Evolutionary conservation across 2,329 filamentous ascomycete genomes (phyloP).

Genomic region (Talaromyces rugulosus): DNA sequence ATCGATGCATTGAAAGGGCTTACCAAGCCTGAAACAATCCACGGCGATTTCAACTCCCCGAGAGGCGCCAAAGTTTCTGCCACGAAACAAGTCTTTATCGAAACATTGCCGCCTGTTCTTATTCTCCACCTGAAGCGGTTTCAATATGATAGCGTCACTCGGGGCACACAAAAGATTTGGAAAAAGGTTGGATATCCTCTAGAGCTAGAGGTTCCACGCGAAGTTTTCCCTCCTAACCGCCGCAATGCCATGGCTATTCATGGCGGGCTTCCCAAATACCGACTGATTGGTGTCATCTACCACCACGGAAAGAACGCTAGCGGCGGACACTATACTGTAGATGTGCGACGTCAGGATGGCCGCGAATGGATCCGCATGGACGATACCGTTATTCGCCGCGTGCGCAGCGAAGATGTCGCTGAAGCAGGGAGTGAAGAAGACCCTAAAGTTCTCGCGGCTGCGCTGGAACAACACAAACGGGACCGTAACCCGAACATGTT

Average conservation of each 20-base stretch:
- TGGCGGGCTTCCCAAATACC: slow-evolving; percentile 74
- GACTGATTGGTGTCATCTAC: slow-evolving; percentile 85
- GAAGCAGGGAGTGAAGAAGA: slow-evolving; percentile 79
- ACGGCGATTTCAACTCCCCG: slow-evolving; percentile 77
- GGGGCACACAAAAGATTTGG: slow-evolving; percentile 93
- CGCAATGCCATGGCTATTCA: slow-evolving; percentile 62
- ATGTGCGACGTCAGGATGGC: slow-evolving; percentile 90
- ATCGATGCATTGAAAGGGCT: slow-evolving; percentile 82
- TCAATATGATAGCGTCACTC: slow-evolving; percentile 80
- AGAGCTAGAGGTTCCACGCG: slow-evolving; percentile 87
- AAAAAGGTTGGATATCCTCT: slow-evolving; percentile 95
- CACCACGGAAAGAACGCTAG: slow-evolving; percentile 97
- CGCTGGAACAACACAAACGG: slow-evolving; percentile 63
- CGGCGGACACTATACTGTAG: slow-evolving; percentile 96
- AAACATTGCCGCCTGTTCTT: slow-evolving; percentile 82
- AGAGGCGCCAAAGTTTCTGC: slow-evolving; percentile 72
- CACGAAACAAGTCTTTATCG: slow-evolving; percentile 93
- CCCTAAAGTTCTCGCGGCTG: slow-evolving; percentile 61
- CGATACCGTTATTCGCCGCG: slow-evolving; percentile 81
- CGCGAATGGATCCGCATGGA: slow-evolving; percentile 94
- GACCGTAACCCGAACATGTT: slow-evolving; percentile 63
- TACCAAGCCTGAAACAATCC: slow-evolving; percentile 77
- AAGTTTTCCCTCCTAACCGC: slow-evolving; percentile 76
- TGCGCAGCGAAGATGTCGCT: slow-evolving; percentile 83
- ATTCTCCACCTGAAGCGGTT: slow-evolving; percentile 97